Evolutionary conservation across 306 rosid species (phyloP), one percentile per base, ranked within the genome.

Genomic region (Fragaria iinumae): DNA sequence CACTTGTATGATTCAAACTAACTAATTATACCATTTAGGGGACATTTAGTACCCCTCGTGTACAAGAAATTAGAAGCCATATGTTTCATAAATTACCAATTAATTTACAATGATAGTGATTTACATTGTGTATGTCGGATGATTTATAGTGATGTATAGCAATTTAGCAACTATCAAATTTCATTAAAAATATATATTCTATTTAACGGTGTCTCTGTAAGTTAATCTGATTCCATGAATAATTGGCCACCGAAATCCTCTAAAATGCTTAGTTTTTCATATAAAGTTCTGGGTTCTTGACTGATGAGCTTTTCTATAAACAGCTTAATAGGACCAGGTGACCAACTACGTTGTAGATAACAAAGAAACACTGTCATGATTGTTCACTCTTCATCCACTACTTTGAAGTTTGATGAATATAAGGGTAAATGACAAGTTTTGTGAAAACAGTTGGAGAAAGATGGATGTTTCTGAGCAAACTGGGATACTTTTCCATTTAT

Each of bases 21-120:
- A 50, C 56, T 73, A 63, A 70, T 77, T 62, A 80, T 84, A 38
- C 87, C 75, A 80, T 74, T 77, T 72, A 43, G 82, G 75, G 78
- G 80, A 84, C 87, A 84, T 32, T 4, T 70, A 44, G 84, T 73
- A 80, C 86, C 69, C 80, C 80, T 25, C 57, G 39, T 83, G 86
- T 69, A 83, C 87, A 68, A n/a, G 39, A 49, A 67, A 21, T 34
- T 49, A 71, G 59, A 69, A 43, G 8, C 52, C 48, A 14, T 32
- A 32, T 11, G 66, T 69, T 77, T 69, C 47, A 38, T 47, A 67
- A 18, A 38, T 59, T 44, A 43, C 32, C 69, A 39, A 21, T 17
- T n/a, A 73, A 17, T 39, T 39, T 13, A n/a, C 29, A 12, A 73
- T 56, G 67, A 73, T 56, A 8, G 39, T 23, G 21, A 56, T 73